These are phyloP conservation scores for Beauveria sp. DNA, from an alignment of 2,329 filamentous ascomycete species.

Conservation along the genomic window DNA sequence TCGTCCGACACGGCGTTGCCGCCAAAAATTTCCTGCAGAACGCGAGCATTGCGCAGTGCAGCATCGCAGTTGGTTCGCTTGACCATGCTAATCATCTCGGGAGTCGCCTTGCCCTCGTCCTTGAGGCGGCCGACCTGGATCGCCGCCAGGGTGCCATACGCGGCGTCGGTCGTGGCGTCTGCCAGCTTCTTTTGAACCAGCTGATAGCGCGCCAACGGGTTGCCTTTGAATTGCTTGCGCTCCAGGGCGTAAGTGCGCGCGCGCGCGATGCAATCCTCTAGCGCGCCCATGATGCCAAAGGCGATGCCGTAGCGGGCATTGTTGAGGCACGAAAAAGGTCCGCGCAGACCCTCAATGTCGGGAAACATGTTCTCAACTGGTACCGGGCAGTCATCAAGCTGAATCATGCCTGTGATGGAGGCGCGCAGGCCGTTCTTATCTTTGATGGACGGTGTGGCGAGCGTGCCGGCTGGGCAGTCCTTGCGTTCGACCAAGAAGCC, in stretches of 20 bases:
- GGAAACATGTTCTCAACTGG: constrained; percentile 91
- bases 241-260: constrained; percentile 84
- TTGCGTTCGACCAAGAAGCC: constrained; percentile 85
- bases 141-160: constrained; percentile 83
- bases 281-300: constrained; percentile 84
- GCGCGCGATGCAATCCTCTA: constrained; percentile 82
- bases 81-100: constrained; percentile 96
- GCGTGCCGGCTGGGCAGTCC: constrained; percentile 75
- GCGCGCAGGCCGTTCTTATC: constrained; percentile 92
- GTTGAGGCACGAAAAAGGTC: constrained; percentile 92
- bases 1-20: constrained; percentile 98
- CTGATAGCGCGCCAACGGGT: constrained; percentile 92
- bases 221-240: constrained; percentile 91
- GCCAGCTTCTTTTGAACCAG: constrained; percentile 96
- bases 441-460: constrained; percentile 87
- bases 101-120: constrained; percentile 77
- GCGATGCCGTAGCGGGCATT: constrained; percentile 90
- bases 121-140: constrained; percentile 89
- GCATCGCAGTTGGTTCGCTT: constrained; percentile 97
- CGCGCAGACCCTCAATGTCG: constrained; percentile 73
- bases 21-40: constrained; percentile 90
- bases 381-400: constrained; percentile 84
- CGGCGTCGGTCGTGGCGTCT: constrained; percentile 83
- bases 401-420: constrained; percentile 96
- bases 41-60: constrained; percentile 70